phyloP scores from a whole-genome alignment of 2,329 filamentous ascomycete species.

The Aspergillus brunneoviolaceus region DNA sequence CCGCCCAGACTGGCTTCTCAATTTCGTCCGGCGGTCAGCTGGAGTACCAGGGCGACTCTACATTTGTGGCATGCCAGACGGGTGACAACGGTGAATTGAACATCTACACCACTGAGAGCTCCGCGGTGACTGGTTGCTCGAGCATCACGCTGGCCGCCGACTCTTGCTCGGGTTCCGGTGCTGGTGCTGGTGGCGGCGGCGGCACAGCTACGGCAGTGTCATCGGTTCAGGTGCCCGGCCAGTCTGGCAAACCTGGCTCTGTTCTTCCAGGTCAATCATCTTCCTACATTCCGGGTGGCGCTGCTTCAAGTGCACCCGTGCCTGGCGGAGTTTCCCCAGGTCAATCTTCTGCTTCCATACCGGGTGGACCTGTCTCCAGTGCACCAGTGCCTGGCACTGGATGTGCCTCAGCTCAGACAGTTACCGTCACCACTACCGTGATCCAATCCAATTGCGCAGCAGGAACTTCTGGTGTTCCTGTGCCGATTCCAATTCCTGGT shows the following conservation, averaged over 20 bases:
- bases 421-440: slow-evolving; percentile 4
- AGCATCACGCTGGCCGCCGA: slow-evolving; percentile 36
- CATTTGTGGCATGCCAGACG: slow-evolving; percentile 63
- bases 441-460: slow-evolving; percentile 7
- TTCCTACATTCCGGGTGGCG: not conserved
- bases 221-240: too few species aligned
- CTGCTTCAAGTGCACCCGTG: not conserved
- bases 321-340: too few species aligned
- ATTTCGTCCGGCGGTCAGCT: slow-evolving; percentile 56
- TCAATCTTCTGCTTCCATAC: too few species aligned
- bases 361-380: not conserved
- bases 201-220: not conserved
- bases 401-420: slow-evolving; percentile 5
- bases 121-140: slow-evolving; percentile 35
- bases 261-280: not conserved
- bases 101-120: slow-evolving; percentile 41
- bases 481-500: slow-evolving; percentile 5
- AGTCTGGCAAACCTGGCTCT: not conserved
- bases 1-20: slow-evolving; percentile 56
- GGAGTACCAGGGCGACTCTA: slow-evolving; percentile 50
- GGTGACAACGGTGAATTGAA: slow-evolving; percentile 42
- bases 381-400: slow-evolving; percentile 9
- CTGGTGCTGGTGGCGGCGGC: slow-evolving; percentile 18
- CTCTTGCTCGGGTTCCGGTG: slow-evolving; percentile 32
- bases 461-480: slow-evolving; percentile 13